A percentile compares a stretch with the other conserved stretches of the same genome.
Evolutionary conservation across 495 filamentous ascomycete genomes (phyloP).

Genomic region (Chaetomidium leptoderma): DNA sequence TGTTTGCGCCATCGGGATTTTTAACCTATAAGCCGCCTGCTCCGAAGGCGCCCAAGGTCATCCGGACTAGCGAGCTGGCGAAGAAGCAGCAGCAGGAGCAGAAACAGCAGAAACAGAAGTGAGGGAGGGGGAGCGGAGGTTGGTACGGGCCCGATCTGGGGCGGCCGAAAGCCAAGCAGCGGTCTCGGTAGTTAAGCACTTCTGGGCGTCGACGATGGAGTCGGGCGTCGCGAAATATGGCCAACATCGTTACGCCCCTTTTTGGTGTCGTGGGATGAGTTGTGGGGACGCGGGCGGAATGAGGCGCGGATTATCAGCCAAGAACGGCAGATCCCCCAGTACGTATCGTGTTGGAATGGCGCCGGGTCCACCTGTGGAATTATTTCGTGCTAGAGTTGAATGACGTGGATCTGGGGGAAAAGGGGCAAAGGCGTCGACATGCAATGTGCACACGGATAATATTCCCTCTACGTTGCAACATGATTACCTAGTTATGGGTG

Average conservation of each 20-base stretch:
- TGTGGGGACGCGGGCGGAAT: background rate
- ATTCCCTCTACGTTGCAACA: too few relatives aligned
- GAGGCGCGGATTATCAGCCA: background rate
- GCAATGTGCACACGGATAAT: too few relatives aligned
- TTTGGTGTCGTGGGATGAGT: background rate
- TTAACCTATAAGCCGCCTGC: constrained; percentile 34
- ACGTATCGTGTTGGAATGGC: background rate
- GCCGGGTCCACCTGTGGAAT: background rate
- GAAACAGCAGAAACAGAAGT: constrained; percentile 36
- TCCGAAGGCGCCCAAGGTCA: constrained; percentile 34
- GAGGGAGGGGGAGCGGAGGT: constrained; percentile 4
- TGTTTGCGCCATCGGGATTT: constrained; percentile 64
- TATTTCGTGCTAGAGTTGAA: background rate
- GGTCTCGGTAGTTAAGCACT: background rate
- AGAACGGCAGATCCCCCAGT: background rate
- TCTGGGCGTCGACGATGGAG: background rate
- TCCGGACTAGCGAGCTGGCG: constrained; percentile 46
- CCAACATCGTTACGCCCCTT: background rate
- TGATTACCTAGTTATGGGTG: too few relatives aligned
- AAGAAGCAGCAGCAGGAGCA: constrained; percentile 31
- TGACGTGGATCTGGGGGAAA: background rate
- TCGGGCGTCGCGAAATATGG: background rate
- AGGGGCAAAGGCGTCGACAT: too few relatives aligned
- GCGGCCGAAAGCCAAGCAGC: background rate
- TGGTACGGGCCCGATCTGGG: background rate